Conservation (phyloP, 805 yeast species). For the Jamesozyma hellenica region DNA sequence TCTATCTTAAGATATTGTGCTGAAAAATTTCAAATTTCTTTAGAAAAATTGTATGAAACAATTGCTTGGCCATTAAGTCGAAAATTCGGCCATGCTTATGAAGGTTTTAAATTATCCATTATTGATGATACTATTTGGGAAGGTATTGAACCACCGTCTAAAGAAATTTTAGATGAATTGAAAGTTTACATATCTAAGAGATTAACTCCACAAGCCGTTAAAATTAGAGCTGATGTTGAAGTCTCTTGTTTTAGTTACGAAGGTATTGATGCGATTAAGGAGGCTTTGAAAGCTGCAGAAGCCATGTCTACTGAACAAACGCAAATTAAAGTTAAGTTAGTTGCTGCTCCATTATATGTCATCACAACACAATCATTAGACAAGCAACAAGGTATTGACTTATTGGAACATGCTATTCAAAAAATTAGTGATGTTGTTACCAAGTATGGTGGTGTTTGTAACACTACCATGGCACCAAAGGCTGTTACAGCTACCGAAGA, state of each 20-base stretch:
- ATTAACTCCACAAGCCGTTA: slow-evolving; percentile 95
- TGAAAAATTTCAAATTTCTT: slow-evolving; percentile 81
- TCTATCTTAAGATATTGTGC: slow-evolving; percentile 98
- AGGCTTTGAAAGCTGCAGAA: slow-evolving; percentile 82
- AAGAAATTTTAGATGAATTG: slow-evolving; percentile 73
- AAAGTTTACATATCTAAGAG: slow-evolving; percentile 82
- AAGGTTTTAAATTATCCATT: slow-evolving; percentile 92
- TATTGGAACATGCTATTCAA: slow-evolving; percentile 69
- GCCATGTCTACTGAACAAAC: slow-evolving; percentile 68
- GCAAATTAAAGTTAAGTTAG: slow-evolving; percentile 87
- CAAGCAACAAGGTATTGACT: slow-evolving; percentile 76
- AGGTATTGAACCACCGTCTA: slow-evolving; percentile 58
- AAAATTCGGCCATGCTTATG: slow-evolving; percentile 94
- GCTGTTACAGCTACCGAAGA: slow-evolving; percentile 98
- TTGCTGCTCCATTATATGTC: slow-evolving; percentile 95
- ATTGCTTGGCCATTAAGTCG: slow-evolving; percentile 97
- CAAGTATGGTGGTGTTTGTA: slow-evolving; percentile 73
- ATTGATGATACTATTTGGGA: slow-evolving; percentile 82
- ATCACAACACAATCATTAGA: slow-evolving; percentile 88
- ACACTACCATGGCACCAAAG: slow-evolving; percentile 95
- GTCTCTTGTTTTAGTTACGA: slow-evolving; percentile 95
- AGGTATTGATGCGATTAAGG: slow-evolving; percentile 94
- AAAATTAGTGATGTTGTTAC: slow-evolving; percentile 62
- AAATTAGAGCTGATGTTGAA: slow-evolving; percentile 96
- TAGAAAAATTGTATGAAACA: slow-evolving; percentile 76